phyloP scores from a whole-genome alignment of 306 rosid species.

The Fragaria vesca region DNA sequence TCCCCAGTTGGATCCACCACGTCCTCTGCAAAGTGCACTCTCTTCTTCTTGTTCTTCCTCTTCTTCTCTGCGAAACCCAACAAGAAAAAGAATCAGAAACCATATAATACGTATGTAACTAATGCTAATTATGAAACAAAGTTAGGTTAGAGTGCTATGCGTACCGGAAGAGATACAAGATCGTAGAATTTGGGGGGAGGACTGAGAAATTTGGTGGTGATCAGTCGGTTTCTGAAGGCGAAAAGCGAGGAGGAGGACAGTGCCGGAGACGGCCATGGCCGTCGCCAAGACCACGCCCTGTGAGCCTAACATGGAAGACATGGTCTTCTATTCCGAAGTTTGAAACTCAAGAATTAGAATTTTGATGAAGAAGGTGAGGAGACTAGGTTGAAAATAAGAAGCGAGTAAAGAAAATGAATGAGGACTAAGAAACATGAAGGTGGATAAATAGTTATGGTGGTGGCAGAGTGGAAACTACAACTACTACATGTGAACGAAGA shows the following conservation, averaged over 20 bases:
- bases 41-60: conserved; percentile 53
- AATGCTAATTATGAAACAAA: neutral
- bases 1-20: conserved; percentile 67
- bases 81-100: conserved; percentile 8
- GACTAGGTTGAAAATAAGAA: neutral
- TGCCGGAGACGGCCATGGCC: conserved; percentile 98
- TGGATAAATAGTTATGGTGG: conserved; percentile 23
- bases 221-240: conserved; percentile 59
- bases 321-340: conserved; percentile 7
- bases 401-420: neutral
- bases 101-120: neutral
- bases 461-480: conserved; percentile 19
- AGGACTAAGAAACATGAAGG: neutral
- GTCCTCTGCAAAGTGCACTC: conserved; percentile 79
- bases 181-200: conserved; percentile 54
- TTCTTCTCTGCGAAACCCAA: conserved; percentile 46
- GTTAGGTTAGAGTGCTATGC: conserved; percentile 6
- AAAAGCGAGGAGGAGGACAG: conserved; percentile 79
- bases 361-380: neutral
- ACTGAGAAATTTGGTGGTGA: conserved; percentile 20
- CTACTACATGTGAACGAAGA: conserved; percentile 3
- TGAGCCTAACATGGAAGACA: conserved; percentile 61
- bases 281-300: conserved; percentile 92
- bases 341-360: neutral
- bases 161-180: conserved; percentile 83